Evolutionary conservation across 2,329 filamentous ascomycete genomes (phyloP).

Genomic region (Ophiostoma quercus): DNA sequence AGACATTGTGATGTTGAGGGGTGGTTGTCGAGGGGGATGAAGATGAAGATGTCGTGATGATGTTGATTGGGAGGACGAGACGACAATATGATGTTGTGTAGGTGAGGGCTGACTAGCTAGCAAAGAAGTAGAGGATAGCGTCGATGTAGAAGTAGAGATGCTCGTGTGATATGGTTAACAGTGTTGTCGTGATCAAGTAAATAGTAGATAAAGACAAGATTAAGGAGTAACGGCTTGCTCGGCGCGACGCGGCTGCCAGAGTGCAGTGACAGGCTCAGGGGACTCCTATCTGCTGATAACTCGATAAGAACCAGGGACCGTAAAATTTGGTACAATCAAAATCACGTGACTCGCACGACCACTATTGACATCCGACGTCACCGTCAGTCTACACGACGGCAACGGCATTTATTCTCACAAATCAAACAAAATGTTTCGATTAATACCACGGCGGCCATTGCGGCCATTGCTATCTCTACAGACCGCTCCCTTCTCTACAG

Average conservation of each 20-base stretch:
- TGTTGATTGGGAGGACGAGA: not conserved
- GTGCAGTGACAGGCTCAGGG: not conserved
- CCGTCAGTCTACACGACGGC: not conserved
- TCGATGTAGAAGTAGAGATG: not conserved
- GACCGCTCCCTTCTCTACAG: not conserved
- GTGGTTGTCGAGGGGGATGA: not conserved
- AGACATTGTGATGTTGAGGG: conserved; percentile 36
- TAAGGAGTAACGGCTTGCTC: not conserved
- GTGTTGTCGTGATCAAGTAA: not conserved
- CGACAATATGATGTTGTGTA: not conserved
- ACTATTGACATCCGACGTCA: not conserved
- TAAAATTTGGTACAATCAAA: not conserved
- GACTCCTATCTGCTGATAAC: not conserved
- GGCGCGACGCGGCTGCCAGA: conserved; percentile 3
- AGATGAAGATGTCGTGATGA: not conserved
- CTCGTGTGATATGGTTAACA: not conserved
- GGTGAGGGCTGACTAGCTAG: not conserved
- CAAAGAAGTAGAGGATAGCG: not conserved
- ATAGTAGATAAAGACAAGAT: not conserved
- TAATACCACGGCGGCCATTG: not conserved
- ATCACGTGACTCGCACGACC: not conserved
- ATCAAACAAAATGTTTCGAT: not conserved
- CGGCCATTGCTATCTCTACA: not conserved
- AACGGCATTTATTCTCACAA: too few species aligned
- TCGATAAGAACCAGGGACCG: not conserved